Conservation (phyloP, 192 early-diverging fungal species). For the Backusella circina region DNA sequence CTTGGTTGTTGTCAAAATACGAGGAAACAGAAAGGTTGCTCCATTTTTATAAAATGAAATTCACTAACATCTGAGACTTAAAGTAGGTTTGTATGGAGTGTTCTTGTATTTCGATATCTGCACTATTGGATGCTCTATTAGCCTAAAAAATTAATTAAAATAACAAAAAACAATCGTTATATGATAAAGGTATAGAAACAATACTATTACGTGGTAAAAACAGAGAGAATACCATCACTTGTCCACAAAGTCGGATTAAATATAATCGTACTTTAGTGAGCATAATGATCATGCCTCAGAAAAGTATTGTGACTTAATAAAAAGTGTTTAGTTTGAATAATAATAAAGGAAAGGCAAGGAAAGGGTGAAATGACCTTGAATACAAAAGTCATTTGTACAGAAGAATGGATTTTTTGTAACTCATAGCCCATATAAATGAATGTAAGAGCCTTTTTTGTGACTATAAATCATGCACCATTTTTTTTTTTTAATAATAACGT, state of each 20-base stretch:
- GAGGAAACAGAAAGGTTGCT: not conserved
- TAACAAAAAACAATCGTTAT: not conserved
- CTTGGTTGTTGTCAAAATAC: not conserved
- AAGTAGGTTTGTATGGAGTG: not conserved
- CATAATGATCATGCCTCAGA: not conserved
- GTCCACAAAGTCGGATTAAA: not conserved
- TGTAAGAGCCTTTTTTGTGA: too few species aligned
- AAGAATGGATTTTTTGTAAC: too few species aligned
- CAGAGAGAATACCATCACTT: not conserved
- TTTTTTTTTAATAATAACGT: too few species aligned
- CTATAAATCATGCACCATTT: too few species aligned
- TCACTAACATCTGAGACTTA: not conserved
- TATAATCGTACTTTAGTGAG: not conserved
- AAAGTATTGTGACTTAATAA: not conserved
- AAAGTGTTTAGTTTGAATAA: not conserved
- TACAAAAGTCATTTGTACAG: not conserved
- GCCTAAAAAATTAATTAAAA: constrained; percentile 1
- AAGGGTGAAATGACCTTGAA: not conserved
- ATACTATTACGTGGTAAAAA: not conserved
- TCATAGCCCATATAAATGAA: too few species aligned
- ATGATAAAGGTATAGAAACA: not conserved
- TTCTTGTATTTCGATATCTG: not conserved
- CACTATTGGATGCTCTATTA: not conserved
- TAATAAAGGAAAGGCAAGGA: not conserved
- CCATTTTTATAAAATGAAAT: not conserved